Percentiles rank a stretch among this genome's conserved stretches.
phyloP scores from a whole-genome alignment of 2,329 filamentous ascomycete species.

The Colletotrichum sublineola region DNA sequence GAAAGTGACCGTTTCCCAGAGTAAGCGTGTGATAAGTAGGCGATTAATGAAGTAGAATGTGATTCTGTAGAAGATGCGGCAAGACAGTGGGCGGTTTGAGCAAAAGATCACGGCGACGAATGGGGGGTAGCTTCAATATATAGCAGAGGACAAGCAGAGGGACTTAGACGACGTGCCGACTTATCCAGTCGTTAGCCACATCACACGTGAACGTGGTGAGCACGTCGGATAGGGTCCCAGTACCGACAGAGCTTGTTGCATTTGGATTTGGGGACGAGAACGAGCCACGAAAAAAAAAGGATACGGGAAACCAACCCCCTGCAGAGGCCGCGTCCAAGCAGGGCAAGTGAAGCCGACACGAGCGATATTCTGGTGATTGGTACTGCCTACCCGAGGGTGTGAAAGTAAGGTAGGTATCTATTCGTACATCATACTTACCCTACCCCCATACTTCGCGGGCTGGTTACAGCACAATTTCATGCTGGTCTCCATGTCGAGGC shows the following conservation, averaged over 20 bases:
- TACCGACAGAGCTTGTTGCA: constrained; percentile 11
- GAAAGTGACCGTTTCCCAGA: not conserved
- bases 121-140: constrained; percentile 20
- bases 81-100: not conserved
- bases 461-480: not conserved
- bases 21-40: not conserved
- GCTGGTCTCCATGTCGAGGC: not conserved
- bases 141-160: constrained; percentile 16
- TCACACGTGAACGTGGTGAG: constrained; percentile 4
- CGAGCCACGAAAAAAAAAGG: not conserved
- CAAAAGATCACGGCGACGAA: not conserved
- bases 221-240: constrained; percentile 6
- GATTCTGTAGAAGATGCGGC: not conserved
- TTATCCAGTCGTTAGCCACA: constrained; percentile 27
- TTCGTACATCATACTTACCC: constrained; percentile 15
- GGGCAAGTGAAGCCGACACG: constrained; percentile 20
- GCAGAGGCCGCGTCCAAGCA: constrained; percentile 4
- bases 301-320: constrained; percentile 6
- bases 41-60: not conserved
- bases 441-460: constrained; percentile 5
- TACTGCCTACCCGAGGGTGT: not conserved
- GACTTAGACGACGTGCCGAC: constrained; percentile 13
- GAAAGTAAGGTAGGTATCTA: constrained; percentile 2
- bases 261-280: constrained; percentile 19
- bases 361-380: constrained; percentile 28